Percentiles rank a stretch among this genome's conserved stretches.
Conservation (phyloP, 352 stramenopile species). For the Globisporangium orthogonon region DNA sequence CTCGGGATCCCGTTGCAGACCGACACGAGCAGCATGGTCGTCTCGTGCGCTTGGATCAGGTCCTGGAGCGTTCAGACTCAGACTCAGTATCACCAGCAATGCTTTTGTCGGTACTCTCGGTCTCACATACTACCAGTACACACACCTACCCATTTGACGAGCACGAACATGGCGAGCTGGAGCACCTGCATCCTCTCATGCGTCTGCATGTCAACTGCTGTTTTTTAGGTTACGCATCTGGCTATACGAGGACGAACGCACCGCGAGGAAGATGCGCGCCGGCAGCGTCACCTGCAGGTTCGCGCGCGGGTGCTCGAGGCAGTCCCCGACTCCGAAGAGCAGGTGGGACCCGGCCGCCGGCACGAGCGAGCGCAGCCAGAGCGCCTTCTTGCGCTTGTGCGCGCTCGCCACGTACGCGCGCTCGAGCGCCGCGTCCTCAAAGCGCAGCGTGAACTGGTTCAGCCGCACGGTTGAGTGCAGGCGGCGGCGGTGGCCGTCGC, state of each 20-base stretch:
- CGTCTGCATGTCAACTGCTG: no score
- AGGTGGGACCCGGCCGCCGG: slow-evolving; percentile 64
- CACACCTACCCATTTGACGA: slow-evolving; percentile 52
- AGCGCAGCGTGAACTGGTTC: slow-evolving; percentile 77
- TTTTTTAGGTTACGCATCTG: no score
- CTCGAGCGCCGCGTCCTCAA: slow-evolving; percentile 65
- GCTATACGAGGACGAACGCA: slow-evolving; percentile 2
- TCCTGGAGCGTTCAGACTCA: slow-evolving; percentile 21
- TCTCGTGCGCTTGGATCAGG: slow-evolving; percentile 53
- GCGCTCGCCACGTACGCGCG: slow-evolving; percentile 50
- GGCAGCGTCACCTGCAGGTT: slow-evolving; percentile 72
- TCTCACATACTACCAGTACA: no score
- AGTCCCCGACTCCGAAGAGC: slow-evolving; percentile 69
- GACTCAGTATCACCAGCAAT: background rate
- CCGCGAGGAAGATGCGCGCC: slow-evolving; percentile 54
- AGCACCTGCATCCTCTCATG: slow-evolving; percentile 30
- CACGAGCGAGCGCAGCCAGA: slow-evolving; percentile 78
- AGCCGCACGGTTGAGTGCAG: slow-evolving; percentile 75
- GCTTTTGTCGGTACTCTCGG: no score
- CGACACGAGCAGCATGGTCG: slow-evolving; percentile 67
- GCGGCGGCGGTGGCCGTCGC: background rate
- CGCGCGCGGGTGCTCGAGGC: slow-evolving; percentile 53
- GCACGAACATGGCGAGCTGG: slow-evolving; percentile 66
- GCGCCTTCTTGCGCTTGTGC: slow-evolving; percentile 73
- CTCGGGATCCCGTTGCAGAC: slow-evolving; percentile 67